Percentiles rank a stretch among this genome's conserved stretches.
Conservation (phyloP, 1,139 yeast genomes). For the Tardiomyces depauwii region DNA sequence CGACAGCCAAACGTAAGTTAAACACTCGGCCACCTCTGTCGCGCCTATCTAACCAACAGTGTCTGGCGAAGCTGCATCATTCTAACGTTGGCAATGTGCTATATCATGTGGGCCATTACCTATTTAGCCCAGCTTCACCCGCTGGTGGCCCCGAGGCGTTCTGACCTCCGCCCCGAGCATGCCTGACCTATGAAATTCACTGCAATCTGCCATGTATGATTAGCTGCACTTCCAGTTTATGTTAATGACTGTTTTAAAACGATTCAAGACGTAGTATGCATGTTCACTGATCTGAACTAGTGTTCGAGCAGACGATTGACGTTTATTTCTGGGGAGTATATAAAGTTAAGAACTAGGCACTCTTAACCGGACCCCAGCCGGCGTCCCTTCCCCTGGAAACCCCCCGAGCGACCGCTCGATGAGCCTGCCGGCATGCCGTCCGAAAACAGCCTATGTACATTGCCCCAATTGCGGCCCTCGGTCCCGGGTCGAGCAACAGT, state of each 20-base stretch:
- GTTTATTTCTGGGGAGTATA: too few species aligned
- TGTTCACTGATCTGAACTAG: too few species aligned
- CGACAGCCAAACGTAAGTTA: slow-evolving; percentile 33
- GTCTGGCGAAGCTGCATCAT: slow-evolving; percentile 91
- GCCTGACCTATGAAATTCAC: background rate
- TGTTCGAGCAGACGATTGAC: too few species aligned
- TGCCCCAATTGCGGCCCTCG: too few species aligned
- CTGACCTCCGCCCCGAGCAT: slow-evolving; percentile 58
- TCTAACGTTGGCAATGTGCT: slow-evolving; percentile 77
- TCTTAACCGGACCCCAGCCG: background rate
- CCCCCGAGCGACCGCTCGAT: too few species aligned
- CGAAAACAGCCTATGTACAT: too few species aligned
- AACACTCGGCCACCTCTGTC: background rate
- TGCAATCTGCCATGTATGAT: background rate
- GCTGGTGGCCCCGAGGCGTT: slow-evolving; percentile 57
- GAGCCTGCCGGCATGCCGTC: too few species aligned
- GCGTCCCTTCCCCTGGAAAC: background rate
- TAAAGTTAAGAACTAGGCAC: too few species aligned
- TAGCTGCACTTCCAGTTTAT: background rate
- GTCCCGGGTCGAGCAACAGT: too few species aligned
- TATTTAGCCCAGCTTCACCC: slow-evolving; percentile 66
- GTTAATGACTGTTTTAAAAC: background rate
- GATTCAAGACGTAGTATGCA: too few species aligned
- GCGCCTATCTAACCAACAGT: slow-evolving; percentile 19
- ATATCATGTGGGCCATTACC: slow-evolving; percentile 75